Conservation (phyloP, 176 grass and related monocot genomes). For the Phoenix roebelenii region DNA sequence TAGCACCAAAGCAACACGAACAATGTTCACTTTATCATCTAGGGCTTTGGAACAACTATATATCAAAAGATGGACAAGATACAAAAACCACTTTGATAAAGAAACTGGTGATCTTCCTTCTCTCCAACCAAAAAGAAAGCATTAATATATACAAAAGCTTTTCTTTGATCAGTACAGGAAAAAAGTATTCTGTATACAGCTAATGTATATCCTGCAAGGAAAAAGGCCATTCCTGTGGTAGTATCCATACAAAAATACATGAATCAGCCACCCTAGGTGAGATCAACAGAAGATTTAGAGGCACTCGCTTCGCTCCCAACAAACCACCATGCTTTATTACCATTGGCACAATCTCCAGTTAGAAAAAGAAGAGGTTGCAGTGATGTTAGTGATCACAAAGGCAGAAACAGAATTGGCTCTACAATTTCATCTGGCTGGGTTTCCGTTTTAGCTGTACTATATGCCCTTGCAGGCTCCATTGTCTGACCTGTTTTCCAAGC, state of each 20-base stretch:
- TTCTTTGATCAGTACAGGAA: slow-evolving; percentile 44
- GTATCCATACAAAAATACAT: slow-evolving; percentile 61
- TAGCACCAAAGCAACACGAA: no score
- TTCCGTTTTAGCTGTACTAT: slow-evolving; percentile 66
- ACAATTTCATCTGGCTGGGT: slow-evolving; percentile 24
- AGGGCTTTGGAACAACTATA: no score
- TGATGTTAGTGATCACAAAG: slow-evolving; percentile 54
- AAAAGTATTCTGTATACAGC: slow-evolving; percentile 42
- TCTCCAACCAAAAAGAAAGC: no score
- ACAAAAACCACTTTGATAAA: no score
- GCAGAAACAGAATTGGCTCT: slow-evolving; percentile 33
- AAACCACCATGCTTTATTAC: slow-evolving; percentile 57
- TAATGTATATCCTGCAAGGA: slow-evolving; percentile 30
- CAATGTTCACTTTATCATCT: no score
- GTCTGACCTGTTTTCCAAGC: slow-evolving; percentile 57
- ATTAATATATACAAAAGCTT: slow-evolving; percentile 50
- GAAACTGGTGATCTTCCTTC: no score
- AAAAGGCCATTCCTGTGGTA: slow-evolving; percentile 28
- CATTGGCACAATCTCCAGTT: slow-evolving; percentile 40
- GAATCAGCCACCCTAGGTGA: slow-evolving; percentile 47
- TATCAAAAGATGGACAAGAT: no score
- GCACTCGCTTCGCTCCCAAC: slow-evolving; percentile 13
- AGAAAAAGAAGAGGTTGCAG: slow-evolving; percentile 50
- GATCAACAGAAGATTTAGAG: slow-evolving; percentile 6
- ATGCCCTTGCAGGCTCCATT: slow-evolving; percentile 81